Percentiles rank a stretch among this genome's conserved stretches.
These are phyloP conservation scores for Pichia manshurica DNA, from an alignment of 805 yeast genomes.

Conservation along the genomic window DNA sequence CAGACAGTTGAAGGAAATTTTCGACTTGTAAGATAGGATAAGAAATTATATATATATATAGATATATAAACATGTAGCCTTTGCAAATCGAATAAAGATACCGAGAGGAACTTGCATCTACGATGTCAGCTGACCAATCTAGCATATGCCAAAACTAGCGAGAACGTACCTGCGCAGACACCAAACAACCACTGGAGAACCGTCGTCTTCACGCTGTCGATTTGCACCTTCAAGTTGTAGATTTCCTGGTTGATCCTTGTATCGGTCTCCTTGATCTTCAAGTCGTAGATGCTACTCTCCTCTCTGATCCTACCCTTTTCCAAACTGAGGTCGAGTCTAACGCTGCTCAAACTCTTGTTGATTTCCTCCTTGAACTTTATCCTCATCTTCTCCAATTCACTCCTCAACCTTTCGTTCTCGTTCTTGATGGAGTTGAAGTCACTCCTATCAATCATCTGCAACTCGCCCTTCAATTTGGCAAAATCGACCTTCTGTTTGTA, in stretches of 20 bases:
- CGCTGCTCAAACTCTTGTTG: slow-evolving; percentile 83
- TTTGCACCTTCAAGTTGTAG: slow-evolving; percentile 90
- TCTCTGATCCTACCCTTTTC: slow-evolving; percentile 96
- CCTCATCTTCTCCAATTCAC: slow-evolving; percentile 80
- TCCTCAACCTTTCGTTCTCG: slow-evolving; percentile 79
- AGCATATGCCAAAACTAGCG: slow-evolving; percentile 85
- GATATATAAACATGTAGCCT: neutral
- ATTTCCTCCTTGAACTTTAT: slow-evolving; percentile 86
- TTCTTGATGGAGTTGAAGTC: slow-evolving; percentile 77
- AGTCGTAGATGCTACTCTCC: slow-evolving; percentile 86
- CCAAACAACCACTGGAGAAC: slow-evolving; percentile 98
- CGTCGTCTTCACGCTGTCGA: slow-evolving; percentile 91
- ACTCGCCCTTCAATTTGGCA: slow-evolving; percentile 88
- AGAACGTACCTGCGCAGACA: slow-evolving; percentile 97
- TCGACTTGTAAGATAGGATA: slow-evolving; percentile 38
- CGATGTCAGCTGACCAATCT: slow-evolving; percentile 42
- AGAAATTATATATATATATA: neutral
- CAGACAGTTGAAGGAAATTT: slow-evolving; percentile 75
- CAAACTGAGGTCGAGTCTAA: slow-evolving; percentile 80
- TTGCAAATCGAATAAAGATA: neutral
- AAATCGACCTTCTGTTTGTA: slow-evolving; percentile 96
- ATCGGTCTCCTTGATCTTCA: slow-evolving; percentile 90
- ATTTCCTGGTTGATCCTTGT: slow-evolving; percentile 94
- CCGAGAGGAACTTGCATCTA: neutral
- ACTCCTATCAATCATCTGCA: slow-evolving; percentile 79